Base-by-base conservation (phyloP, 1,284 basidiomycete genomes). In the Phellopilus nigrolimitatus region DNA sequence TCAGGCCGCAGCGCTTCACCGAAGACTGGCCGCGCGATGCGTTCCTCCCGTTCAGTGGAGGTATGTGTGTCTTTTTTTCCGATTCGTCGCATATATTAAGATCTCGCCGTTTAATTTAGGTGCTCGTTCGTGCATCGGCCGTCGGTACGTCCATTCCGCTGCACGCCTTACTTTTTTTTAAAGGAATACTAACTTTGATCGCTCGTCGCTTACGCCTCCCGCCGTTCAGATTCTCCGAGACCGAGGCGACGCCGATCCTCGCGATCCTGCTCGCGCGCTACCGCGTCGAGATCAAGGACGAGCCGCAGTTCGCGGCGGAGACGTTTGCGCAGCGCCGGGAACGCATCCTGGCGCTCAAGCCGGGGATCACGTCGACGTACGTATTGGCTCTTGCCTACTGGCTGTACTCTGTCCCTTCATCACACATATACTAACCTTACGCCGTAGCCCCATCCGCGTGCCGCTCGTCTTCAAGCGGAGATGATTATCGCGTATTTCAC, bases 1-100 rank as follows among this genome's bases (percentile, higher is more conserved):
- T 77, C 62, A 71, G 71, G 47, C 80, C 79, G 19, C 65, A 65
- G 21, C 68, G 79, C 21, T 80, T 80, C 62, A 61, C 79, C 25
- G 70, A 68, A 5, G 69, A 76, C 38, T 78, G 71, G 70, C 70
- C 70, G 17, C 64, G 68, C 8, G 72, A 79, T 60, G 76, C 76
- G 0, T 77, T 80, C 57, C 39, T 77, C 9, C 74, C 77, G 1
- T 83, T 81, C 60, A 75, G 73, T 42, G 65, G 65, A 36, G 80
- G 80, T 71, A 58, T 53, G 64, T n/a, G 31, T n/a, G 22, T 22
- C n/a, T 30, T 41, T 13, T 22, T 2, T 17, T 30, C 3, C 17
- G 7, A n/a, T 13, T 7, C 2, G 12, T 13, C 12, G 4, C 36
- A 8, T 19, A 6, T 13, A 28, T 8, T 40, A 22, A n/a, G 28